Evolutionary conservation across 352 stramenopile species (phyloP), one percentile per base, ranked within the genome.

Genomic region (Phytophthora tentaculata): DNA sequence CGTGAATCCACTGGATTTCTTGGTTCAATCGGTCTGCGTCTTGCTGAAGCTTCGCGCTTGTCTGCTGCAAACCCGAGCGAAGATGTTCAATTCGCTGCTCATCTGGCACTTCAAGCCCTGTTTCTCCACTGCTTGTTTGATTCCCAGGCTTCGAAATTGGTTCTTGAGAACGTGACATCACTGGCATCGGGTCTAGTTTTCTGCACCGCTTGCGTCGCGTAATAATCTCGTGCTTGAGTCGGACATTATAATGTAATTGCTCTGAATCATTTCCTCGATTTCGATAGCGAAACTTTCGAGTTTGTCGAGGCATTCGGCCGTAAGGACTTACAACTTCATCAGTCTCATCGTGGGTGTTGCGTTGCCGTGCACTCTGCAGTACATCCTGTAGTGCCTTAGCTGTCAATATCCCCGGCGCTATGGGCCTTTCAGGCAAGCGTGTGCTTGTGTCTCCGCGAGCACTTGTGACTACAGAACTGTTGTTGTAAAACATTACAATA

Each of bases 1-100:
- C 45, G 24, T 87, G 80, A 59, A 91, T 91, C 81, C 83, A 90
- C 64, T 83, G 64, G 29, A 91, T 75, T 59, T 91, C 77, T 24
- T 32, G 43, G 13, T 67, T 55, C 13, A 90, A 59, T n/a, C 73
- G 43, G 29, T 56, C 56, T 16, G 23, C 35, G 6, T 59, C 54
- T n/a, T n/a, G 54, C 13, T 54, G 39, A 16, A 59, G 58, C 44
- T 60, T 51, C 4, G 43, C 39, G n/a, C n/a, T 64, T 16, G 48
- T 57, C 16, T 67, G 59, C 2, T 29, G 47, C 22, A 71, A 61
- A 7, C 56, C 55, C 16, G 32, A 60, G 39, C 67, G 67, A 59
- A 74, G 62, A 0, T n/a, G 32, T 8, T 54, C 55, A 12, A 63
- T 44, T 9, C 35, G 19, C n/a, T 66, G 35, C 44, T 73, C 9